Evolutionary conservation across 2,329 filamentous ascomycete species (phyloP), one percentile per base, ranked within the genome.

Genomic region (Passalora sequoiae): DNA sequence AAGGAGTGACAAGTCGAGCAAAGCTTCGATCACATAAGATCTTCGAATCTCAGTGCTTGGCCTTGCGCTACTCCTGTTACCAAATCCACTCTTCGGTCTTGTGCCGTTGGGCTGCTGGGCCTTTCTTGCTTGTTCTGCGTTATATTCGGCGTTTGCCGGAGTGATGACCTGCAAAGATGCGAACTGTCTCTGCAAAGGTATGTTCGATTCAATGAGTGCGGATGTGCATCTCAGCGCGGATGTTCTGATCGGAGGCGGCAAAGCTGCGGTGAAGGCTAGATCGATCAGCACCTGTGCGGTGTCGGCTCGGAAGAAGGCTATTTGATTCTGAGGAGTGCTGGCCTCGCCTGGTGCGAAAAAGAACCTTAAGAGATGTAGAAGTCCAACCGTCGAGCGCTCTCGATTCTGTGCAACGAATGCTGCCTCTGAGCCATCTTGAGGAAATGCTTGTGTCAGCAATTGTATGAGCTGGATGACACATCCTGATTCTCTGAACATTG

Each of bases 341-440:
- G 82, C 72, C 22, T 87, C 87, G n/a, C 91, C 89, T 27, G 78
- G 75, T 6, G 84, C 78, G 16, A 98, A 72, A 61, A 98, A 96
- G 46, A 97, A 73, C 55, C 89, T 83, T 47, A 96, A 75, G 15
- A 98, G 83, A 28, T 86, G 86, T 36, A 97, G 71, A 30, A 96
- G 75, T 29, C 91, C 92, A 74, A 92, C 96, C 8, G 94, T 74
- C 60, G 96, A 97, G 61, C 92, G 88, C 44, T 92, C 89, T 83
- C 83, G 43, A 86, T 73, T 49, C 68, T 44, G 75, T 71, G 54
- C 75, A 10, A 58, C 40, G 40, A 56, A 61, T 2, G 37, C 42
- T 17, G 55, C 51, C 43, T 58, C 57, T 24, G 47, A 24, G 15
- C 38, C 41, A 4, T 47, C 46, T 68, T 48, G 76, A 70, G 40